Conservation (phyloP, 768 basidiomycete genomes). For the Brasilioporus rufonigricans region DNA sequence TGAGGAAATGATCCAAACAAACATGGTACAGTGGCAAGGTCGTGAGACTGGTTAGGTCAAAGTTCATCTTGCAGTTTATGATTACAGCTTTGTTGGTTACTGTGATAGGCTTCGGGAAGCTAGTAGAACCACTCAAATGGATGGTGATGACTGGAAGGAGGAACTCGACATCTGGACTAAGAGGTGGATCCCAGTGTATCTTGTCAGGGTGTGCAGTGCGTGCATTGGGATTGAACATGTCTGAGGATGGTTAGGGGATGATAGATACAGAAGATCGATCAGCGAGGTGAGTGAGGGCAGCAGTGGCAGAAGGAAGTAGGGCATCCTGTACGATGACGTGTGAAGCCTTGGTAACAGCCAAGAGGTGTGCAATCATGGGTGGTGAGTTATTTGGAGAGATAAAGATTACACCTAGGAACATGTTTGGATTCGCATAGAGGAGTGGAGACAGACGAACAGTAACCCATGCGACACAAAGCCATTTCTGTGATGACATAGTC, state of each 20-base stretch:
- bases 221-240: conserved; percentile 15
- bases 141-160: conserved; percentile 21
- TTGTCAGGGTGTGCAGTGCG: conserved; percentile 22
- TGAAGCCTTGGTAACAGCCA: conserved; percentile 25
- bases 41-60: conserved; percentile 19
- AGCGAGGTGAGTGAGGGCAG: conserved; percentile 14
- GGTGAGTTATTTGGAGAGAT: conserved; percentile 46
- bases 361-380: conserved; percentile 44
- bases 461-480: conserved; percentile 30
- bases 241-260: conserved; percentile 20
- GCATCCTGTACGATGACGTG: conserved; percentile 24
- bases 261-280: conserved; percentile 22
- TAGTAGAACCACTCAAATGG: conserved; percentile 39
- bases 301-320: conserved; percentile 11
- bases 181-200: conserved; percentile 17
- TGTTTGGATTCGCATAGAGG: background rate
- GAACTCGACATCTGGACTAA: conserved; percentile 21
- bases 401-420: conserved; percentile 29
- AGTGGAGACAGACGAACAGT: conserved; percentile 19
- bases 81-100: conserved; percentile 36
- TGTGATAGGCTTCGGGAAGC: conserved; percentile 45
- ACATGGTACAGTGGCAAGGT: conserved; percentile 36
- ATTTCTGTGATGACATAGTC: conserved; percentile 9
- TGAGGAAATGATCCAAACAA: conserved; percentile 1
- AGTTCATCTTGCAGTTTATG: conserved; percentile 35